Evolutionary conservation across 768 basidiomycete species (phyloP).

Genomic region (Cystobasidium ongulense): DNA sequence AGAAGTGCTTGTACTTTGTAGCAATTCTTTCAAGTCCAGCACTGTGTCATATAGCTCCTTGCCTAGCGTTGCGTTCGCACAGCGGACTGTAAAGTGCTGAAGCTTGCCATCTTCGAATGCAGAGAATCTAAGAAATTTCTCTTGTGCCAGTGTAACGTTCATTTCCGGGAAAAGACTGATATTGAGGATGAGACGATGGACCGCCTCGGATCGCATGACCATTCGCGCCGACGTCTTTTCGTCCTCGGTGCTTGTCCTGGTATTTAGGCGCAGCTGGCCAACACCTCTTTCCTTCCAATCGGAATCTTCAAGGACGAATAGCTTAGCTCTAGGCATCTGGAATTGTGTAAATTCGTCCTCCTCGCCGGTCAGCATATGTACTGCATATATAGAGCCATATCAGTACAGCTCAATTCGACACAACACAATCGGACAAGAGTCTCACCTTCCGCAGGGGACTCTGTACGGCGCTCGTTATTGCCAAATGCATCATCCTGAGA

Average conservation of each 20-base stretch:
- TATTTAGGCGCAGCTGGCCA: conserved; percentile 19
- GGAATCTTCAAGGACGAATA: conserved; percentile 8
- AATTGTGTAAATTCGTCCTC: conserved; percentile 27
- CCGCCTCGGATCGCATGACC: conserved; percentile 29
- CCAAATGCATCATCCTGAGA: not conserved
- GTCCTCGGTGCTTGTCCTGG: not conserved
- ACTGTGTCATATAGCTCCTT: conserved; percentile 19
- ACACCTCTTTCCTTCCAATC: conserved; percentile 29
- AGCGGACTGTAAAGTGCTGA: conserved; percentile 19
- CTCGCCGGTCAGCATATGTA: conserved; percentile 21
- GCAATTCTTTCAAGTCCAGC: conserved; percentile 2
- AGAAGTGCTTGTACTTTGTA: not conserved
- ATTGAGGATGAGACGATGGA: conserved; percentile 29
- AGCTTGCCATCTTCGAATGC: conserved; percentile 27
- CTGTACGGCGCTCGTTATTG: not conserved
- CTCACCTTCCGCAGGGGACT: not conserved
- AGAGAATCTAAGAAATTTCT: conserved; percentile 23
- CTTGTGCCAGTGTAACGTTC: conserved; percentile 19
- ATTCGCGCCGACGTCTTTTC: conserved; percentile 4
- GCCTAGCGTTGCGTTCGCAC: not conserved
- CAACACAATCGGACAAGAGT: not conserved
- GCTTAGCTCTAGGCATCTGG: conserved; percentile 11
- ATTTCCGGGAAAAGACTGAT: conserved; percentile 24
- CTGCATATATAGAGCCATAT: too few species aligned
- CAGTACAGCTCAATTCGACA: too few species aligned